Evolutionary conservation across 2,329 filamentous ascomycete species (phyloP).

Genomic region (Scorias spongiosa): DNA sequence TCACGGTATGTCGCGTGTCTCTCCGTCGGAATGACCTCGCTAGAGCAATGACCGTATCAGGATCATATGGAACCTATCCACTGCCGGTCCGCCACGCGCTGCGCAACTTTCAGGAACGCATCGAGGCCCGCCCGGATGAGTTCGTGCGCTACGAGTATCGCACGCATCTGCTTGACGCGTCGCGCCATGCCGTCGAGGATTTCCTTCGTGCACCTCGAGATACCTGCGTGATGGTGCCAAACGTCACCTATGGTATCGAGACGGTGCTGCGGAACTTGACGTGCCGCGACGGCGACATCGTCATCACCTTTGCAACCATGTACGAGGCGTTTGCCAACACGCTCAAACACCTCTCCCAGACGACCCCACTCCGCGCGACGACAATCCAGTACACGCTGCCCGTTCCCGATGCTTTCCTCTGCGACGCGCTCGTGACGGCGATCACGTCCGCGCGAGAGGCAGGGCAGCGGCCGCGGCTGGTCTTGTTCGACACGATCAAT

Average conservation of each 20-base stretch:
- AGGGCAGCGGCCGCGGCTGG: slow-evolving; percentile 48
- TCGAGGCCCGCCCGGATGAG: slow-evolving; percentile 55
- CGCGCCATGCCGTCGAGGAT: slow-evolving; percentile 45
- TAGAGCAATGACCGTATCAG: slow-evolving; percentile 22
- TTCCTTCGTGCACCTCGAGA: slow-evolving; percentile 48
- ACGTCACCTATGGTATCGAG: slow-evolving; percentile 63
- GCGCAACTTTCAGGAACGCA: slow-evolving; percentile 48
- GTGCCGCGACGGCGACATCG: slow-evolving; percentile 54
- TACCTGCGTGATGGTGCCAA: slow-evolving; percentile 58
- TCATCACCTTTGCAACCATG: slow-evolving; percentile 59
- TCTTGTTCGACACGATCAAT: slow-evolving; percentile 61
- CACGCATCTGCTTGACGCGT: slow-evolving; percentile 45
- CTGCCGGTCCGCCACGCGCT: slow-evolving; percentile 42
- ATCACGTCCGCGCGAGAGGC: slow-evolving; percentile 36
- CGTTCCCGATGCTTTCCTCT: slow-evolving; percentile 48
- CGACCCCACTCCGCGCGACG: slow-evolving; percentile 30
- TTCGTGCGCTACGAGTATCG: slow-evolving; percentile 61
- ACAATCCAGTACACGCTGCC: slow-evolving; percentile 53
- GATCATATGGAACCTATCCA: slow-evolving; percentile 70
- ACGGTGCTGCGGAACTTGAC: slow-evolving; percentile 56
- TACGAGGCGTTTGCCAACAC: slow-evolving; percentile 62
- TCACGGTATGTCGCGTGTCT: neutral
- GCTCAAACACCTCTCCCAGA: slow-evolving; percentile 55
- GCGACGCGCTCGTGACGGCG: slow-evolving; percentile 42
- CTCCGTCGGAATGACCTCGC: no score